Evolutionary conservation across 305 asterid species (phyloP).

Genomic region (Fraxinus ornus): DNA sequence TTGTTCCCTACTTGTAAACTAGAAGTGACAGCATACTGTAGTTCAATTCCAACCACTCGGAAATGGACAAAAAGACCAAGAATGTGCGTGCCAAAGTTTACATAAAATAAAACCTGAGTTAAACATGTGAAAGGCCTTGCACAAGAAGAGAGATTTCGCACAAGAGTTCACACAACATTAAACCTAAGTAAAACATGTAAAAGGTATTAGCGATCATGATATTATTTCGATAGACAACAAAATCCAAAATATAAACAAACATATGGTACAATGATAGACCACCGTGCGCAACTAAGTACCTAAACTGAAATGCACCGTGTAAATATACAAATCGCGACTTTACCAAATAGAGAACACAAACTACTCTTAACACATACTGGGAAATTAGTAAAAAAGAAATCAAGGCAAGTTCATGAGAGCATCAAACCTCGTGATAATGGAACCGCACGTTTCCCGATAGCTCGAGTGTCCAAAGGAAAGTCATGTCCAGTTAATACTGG

Average conservation of each 20-base stretch:
- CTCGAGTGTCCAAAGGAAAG: not conserved
- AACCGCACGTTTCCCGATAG: not conserved
- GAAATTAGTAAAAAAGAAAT: not conserved
- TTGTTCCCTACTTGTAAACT: not conserved
- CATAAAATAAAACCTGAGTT: not conserved
- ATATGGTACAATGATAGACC: not conserved
- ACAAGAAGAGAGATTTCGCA: not conserved
- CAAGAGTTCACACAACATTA: not conserved
- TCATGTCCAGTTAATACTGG: not conserved
- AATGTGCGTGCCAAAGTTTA: not conserved
- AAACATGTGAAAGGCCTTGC: not conserved
- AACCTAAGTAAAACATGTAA: not conserved
- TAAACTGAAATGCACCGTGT: not conserved
- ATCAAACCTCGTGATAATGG: not conserved
- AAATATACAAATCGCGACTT: not conserved
- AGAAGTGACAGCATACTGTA: not conserved
- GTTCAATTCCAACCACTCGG: not conserved
- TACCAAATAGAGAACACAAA: not conserved
- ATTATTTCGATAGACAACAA: not conserved
- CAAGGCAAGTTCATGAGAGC: not conserved
- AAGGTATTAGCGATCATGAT: not conserved
- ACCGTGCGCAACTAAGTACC: not conserved
- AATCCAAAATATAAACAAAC: not conserved
- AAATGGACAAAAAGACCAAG: not conserved
- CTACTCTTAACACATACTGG: not conserved